Evolutionary conservation across 2,329 filamentous ascomycete genomes (phyloP).

Genomic region (Dactylellina parvicollis): DNA sequence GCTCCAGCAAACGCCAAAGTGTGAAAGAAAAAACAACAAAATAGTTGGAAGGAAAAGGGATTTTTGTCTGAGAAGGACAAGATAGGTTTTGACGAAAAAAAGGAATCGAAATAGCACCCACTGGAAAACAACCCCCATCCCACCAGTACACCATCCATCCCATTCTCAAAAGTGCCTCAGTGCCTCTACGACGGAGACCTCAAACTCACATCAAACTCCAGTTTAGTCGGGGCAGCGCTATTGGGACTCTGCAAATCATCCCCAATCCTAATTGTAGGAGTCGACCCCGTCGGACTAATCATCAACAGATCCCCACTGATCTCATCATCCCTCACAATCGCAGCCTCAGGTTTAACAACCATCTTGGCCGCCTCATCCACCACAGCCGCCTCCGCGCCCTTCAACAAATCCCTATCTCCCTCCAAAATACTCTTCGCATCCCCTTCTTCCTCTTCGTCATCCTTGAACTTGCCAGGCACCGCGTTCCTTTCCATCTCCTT

Average conservation of each 20-base stretch:
- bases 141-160: too few relatives aligned
- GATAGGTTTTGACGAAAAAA: too few relatives aligned
- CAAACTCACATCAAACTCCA: constrained; percentile 59
- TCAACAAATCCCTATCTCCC: constrained; percentile 74
- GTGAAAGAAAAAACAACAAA: constrained; percentile 20
- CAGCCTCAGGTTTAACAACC: constrained; percentile 58
- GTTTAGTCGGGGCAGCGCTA: constrained; percentile 13
- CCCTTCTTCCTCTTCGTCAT: constrained; percentile 75
- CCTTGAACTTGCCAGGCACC: constrained; percentile 68
- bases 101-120: too few relatives aligned
- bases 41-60: too few relatives aligned
- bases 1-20: constrained; percentile 54
- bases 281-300: constrained; percentile 42
- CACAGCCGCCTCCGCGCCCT: constrained; percentile 77
- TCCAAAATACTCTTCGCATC: constrained; percentile 68
- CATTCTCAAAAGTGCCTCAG: too few relatives aligned
- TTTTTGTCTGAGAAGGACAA: too few relatives aligned
- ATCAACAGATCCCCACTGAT: constrained; percentile 55
- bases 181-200: too few relatives aligned
- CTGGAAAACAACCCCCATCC: too few relatives aligned
- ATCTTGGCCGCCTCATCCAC: constrained; percentile 61
- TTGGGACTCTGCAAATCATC: constrained; percentile 22
- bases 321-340: constrained; percentile 57
- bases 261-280: constrained; percentile 60
- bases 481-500: constrained; percentile 87